Percentiles rank a stretch among this genome's conserved stretches.
phyloP scores from a whole-genome alignment of 768 basidiomycete genomes.

The Udeniomyces megalosporus region DNA sequence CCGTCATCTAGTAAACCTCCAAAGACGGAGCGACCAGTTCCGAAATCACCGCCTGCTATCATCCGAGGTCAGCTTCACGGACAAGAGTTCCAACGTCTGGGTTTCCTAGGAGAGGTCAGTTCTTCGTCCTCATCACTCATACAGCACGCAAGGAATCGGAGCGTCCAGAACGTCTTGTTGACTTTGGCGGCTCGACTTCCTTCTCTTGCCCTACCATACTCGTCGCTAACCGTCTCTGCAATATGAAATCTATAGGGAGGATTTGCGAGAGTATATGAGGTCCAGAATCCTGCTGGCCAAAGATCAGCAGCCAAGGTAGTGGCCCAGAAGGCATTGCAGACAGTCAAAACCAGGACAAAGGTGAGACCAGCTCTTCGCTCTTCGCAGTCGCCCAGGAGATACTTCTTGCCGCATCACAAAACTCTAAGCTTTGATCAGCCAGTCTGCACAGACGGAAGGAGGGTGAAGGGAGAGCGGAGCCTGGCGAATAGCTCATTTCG shows the following conservation, averaged over 20 bases:
- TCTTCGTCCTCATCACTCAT: not conserved
- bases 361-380: conserved; percentile 33
- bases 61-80: not conserved
- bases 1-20: too few relatives aligned
- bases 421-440: too few relatives aligned
- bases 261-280: conserved; percentile 91
- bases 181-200: not conserved
- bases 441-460: too few relatives aligned
- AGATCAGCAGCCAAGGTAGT: conserved; percentile 84
- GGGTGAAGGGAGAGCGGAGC: too few relatives aligned
- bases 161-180: not conserved
- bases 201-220: not conserved
- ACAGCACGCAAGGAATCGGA: not conserved
- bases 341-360: conserved; percentile 95
- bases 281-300: conserved; percentile 50
- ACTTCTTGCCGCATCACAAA: not conserved
- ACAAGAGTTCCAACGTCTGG: conserved; percentile 6
- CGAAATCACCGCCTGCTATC: not conserved
- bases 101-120: conserved; percentile 11
- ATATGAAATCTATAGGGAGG: conserved; percentile 45
- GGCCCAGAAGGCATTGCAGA: conserved; percentile 76
- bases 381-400: not conserved
- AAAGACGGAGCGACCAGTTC: too few relatives aligned
- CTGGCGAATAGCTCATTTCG: too few relatives aligned
- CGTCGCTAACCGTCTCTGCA: not conserved